A percentile compares a stretch with the other conserved stretches of the same genome.
Evolutionary conservation across 140 eudicot genomes (phyloP).

Genomic region (Anethum foeniculum): DNA sequence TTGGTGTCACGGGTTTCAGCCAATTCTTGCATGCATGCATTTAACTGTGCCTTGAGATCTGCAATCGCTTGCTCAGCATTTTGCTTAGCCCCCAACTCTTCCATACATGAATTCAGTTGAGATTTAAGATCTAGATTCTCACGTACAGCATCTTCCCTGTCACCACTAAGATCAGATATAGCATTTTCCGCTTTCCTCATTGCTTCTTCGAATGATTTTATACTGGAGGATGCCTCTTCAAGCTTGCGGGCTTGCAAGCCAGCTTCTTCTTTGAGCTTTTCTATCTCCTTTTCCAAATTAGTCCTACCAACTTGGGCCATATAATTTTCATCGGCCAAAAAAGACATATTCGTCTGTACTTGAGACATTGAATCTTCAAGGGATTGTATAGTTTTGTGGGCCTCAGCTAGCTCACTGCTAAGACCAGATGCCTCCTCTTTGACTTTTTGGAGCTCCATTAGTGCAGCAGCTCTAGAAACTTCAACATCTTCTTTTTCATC

Average conservation of each 20-base stretch:
- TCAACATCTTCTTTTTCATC: conserved; percentile 69
- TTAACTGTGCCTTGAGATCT: conserved; percentile 30
- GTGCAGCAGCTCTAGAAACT: conserved; percentile 39
- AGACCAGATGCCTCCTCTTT: conserved; percentile 46
- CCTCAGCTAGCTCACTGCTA: conserved; percentile 43
- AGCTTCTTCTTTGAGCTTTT: conserved; percentile 70
- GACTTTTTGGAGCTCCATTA: conserved; percentile 48
- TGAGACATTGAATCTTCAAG: conserved; percentile 62
- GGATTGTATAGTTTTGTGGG: conserved; percentile 48
- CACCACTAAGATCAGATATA: conserved; percentile 36
- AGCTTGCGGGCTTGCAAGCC: conserved; percentile 36
- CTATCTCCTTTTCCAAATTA: conserved; percentile 49
- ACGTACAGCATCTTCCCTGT: conserved; percentile 37
- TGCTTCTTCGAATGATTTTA: conserved; percentile 47
- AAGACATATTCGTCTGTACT: conserved; percentile 44
- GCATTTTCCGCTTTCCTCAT: conserved; percentile 35
- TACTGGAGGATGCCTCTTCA: conserved; percentile 35
- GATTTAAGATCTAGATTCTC: conserved; percentile 43
- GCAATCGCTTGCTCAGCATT: conserved; percentile 31
- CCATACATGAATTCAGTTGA: conserved; percentile 31
- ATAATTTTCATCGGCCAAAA: conserved; percentile 53
- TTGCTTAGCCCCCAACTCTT: conserved; percentile 43
- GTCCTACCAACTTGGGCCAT: conserved; percentile 37
- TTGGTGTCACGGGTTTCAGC: conserved; percentile 31
- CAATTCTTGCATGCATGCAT: conserved; percentile 43